phyloP scores from a whole-genome alignment of 495 filamentous ascomycete genomes.

The Aspergillus ellipticus region DNA sequence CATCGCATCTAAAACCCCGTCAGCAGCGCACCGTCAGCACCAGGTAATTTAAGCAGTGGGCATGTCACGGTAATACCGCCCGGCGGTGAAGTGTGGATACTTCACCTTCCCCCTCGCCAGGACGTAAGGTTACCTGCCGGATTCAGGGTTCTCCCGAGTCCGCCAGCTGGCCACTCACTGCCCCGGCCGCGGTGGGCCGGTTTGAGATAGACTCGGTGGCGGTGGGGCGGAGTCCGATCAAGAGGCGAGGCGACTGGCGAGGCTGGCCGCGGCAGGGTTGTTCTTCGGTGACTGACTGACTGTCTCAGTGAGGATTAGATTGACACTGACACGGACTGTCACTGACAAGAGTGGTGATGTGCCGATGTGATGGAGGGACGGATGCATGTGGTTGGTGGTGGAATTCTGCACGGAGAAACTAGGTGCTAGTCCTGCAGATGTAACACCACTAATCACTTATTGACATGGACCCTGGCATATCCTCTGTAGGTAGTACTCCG shows the following conservation, averaged over 20 bases:
- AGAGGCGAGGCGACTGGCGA: background rate
- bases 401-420: background rate
- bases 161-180: background rate
- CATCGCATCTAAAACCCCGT: no score
- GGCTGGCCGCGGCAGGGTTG: background rate
- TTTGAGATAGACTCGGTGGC: background rate
- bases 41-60: no score
- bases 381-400: background rate
- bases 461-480: no score
- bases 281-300: no score
- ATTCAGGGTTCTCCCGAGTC: background rate
- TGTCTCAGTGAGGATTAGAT: no score
- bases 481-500: no score
- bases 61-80: no score
- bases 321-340: no score
- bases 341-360: background rate
- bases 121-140: no score
- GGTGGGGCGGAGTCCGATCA: background rate
- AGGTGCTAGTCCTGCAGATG: background rate
- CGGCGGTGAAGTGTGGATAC: no score
- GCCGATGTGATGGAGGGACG: background rate
- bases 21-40: no score
- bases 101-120: background rate
- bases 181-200: background rate
- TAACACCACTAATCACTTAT: no score